Evolutionary conservation across 306 rosid genomes (phyloP).

Genomic region (Medicago truncatula): DNA sequence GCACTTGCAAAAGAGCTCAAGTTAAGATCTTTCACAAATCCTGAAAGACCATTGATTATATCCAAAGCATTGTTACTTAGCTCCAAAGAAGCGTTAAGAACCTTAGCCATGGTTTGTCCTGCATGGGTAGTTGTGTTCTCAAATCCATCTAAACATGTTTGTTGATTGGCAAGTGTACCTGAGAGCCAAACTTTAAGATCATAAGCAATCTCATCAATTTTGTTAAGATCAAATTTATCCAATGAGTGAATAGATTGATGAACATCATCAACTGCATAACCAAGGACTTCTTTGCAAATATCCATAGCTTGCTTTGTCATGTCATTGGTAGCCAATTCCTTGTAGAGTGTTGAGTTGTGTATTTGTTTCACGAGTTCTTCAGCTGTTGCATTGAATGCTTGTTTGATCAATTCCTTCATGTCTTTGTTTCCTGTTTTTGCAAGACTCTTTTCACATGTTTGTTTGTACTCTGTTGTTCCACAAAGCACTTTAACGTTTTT

Average conservation of each 20-base stretch:
- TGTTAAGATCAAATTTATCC: constrained; percentile 46
- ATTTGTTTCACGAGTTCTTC: constrained; percentile 43
- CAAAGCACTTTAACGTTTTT: constrained; percentile 58
- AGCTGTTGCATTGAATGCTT: constrained; percentile 51
- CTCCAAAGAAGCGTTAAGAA: constrained; percentile 57
- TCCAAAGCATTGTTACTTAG: constrained; percentile 73
- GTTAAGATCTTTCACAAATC: constrained; percentile 36
- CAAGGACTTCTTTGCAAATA: constrained; percentile 72
- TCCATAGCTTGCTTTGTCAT: constrained; percentile 61
- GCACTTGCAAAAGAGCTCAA: not conserved
- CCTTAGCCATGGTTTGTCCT: constrained; percentile 54
- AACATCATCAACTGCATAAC: constrained; percentile 68
- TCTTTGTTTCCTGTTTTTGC: constrained; percentile 34
- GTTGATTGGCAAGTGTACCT: constrained; percentile 69
- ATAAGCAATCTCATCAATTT: constrained; percentile 44
- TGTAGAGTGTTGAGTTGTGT: constrained; percentile 39
- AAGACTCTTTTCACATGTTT: constrained; percentile 57
- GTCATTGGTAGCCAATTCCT: constrained; percentile 51
- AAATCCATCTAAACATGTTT: constrained; percentile 78
- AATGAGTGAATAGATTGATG: constrained; percentile 42
- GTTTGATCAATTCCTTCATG: constrained; percentile 58
- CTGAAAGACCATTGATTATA: constrained; percentile 50
- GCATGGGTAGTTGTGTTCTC: constrained; percentile 59
- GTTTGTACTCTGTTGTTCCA: constrained; percentile 57
- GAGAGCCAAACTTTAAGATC: constrained; percentile 80